A percentile compares a stretch with the other conserved stretches of the same genome.
Conservation (phyloP, 2,329 filamentous ascomycete species). For the Colletotrichum viniferum region DNA sequence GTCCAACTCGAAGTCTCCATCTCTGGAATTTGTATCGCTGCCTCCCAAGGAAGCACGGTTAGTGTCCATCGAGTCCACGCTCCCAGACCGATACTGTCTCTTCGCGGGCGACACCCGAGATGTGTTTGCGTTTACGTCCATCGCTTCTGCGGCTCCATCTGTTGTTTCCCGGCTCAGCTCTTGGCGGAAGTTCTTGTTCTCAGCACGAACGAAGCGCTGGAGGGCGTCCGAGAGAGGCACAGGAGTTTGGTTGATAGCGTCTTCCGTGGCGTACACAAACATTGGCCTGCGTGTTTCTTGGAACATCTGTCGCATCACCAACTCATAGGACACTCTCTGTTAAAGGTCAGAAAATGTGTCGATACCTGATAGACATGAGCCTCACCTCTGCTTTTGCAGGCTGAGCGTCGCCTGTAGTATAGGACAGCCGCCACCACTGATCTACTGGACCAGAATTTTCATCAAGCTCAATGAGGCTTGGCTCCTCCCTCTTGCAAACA, state of each 20-base stretch:
- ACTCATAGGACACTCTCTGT: conserved; percentile 52
- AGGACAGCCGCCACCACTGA: conserved; percentile 63
- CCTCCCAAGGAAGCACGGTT: conserved; percentile 48
- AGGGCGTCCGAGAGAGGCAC: conserved; percentile 41
- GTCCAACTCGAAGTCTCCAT: conserved; percentile 16
- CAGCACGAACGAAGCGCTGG: conserved; percentile 53
- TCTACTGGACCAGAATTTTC: conserved; percentile 38
- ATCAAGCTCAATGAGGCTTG: conserved; percentile 46
- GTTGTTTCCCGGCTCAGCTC: conserved; percentile 48
- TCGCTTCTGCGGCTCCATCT: conserved; percentile 15
- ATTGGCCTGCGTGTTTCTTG: conserved; percentile 51
- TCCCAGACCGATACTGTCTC: conserved; percentile 49
- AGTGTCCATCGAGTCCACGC: conserved; percentile 50
- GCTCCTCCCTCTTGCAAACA: conserved; percentile 49
- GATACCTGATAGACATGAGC: background rate
- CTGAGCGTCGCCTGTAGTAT: conserved; percentile 38
- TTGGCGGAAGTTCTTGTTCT: conserved; percentile 56
- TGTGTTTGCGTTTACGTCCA: background rate
- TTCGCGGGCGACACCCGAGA: conserved; percentile 43
- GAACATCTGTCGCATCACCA: conserved; percentile 50
- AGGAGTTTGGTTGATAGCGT: conserved; percentile 41
- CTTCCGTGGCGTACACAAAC: conserved; percentile 59
- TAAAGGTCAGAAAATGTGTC: conserved; percentile 17
- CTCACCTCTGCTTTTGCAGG: conserved; percentile 56
- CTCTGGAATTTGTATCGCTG: conserved; percentile 20